Percentiles rank a stretch among this genome's conserved stretches.
These are phyloP conservation scores for Pleurostoma richardsiae DNA, from an alignment of 2,329 filamentous ascomycete species.

Conservation along the genomic window DNA sequence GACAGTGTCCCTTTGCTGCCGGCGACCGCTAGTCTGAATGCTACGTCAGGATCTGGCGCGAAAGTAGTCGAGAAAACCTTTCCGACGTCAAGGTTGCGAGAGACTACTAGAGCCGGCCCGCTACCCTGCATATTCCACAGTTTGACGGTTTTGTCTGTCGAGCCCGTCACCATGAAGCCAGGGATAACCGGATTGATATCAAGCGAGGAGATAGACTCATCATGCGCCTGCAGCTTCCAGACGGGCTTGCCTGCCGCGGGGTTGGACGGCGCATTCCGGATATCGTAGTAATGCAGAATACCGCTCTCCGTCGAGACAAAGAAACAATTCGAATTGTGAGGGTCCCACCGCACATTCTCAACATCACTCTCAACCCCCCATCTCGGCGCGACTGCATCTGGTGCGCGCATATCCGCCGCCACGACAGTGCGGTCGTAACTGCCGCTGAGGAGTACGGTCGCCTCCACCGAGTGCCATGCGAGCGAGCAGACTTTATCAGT, in stretches of 20 bases:
- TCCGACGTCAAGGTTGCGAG: constrained; percentile 86
- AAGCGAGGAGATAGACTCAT: constrained; percentile 85
- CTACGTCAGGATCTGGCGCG: constrained; percentile 83
- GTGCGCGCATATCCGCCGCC: constrained; percentile 93
- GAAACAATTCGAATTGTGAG: constrained; percentile 88
- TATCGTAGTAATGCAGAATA: constrained; percentile 87
- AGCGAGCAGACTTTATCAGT: constrained; percentile 97
- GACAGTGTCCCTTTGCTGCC: constrained; percentile 91
- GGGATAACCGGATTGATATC: constrained; percentile 88
- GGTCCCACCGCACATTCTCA: constrained; percentile 88
- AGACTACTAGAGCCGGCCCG: constrained; percentile 85
- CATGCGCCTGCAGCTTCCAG: constrained; percentile 94
- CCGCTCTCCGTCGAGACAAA: constrained; percentile 92
- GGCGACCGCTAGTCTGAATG: constrained; percentile 87
- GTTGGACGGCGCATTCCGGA: constrained; percentile 67
- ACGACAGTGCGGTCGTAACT: constrained; percentile 94
- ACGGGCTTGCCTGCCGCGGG: constrained; percentile 76
- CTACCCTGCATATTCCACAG: constrained; percentile 84
- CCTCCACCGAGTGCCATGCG: constrained; percentile 84
- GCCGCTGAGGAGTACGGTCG: constrained; percentile 84
- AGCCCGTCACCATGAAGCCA: constrained; percentile 89
- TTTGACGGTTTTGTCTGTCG: constrained; percentile 92
- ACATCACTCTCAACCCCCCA: constrained; percentile 97
- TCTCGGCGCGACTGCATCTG: constrained; percentile 71
- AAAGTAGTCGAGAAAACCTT: constrained; percentile 91